Conservation (phyloP, 2,329 filamentous ascomycete genomes). For the Hypoxylon sp. region DNA sequence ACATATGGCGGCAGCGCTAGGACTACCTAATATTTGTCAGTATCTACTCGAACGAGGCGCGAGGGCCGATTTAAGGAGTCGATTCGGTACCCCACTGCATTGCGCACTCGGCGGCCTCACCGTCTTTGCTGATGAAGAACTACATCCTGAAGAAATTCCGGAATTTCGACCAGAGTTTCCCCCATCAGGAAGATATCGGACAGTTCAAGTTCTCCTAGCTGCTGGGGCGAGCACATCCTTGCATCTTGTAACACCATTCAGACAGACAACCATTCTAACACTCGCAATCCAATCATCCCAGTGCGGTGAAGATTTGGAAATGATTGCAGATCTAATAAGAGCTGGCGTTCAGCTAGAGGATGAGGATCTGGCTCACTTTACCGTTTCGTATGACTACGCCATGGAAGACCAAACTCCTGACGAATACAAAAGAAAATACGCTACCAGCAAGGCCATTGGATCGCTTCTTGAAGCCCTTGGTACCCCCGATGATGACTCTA, state of each 20-base stretch:
- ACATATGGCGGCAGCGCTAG: not conserved
- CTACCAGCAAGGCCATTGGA: not conserved
- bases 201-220: not conserved
- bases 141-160: not conserved
- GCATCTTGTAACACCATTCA: not conserved
- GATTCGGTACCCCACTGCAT: conserved; percentile 1
- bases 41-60: not conserved
- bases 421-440: not conserved
- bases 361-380: not conserved
- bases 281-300: not conserved
- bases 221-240: not conserved
- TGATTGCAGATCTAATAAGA: not conserved
- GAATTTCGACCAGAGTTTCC: not conserved
- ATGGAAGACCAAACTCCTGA: not conserved
- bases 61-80: not conserved
- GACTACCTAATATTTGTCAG: not conserved
- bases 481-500: not conserved
- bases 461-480: not conserved
- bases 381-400: not conserved
- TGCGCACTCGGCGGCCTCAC: not conserved
- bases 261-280: not conserved
- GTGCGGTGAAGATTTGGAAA: not conserved
- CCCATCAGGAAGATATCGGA: not conserved
- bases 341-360: not conserved
- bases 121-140: not conserved